These are phyloP conservation scores for Fagus sylvatica DNA, from an alignment of 306 rosid species.

Conservation along the genomic window DNA sequence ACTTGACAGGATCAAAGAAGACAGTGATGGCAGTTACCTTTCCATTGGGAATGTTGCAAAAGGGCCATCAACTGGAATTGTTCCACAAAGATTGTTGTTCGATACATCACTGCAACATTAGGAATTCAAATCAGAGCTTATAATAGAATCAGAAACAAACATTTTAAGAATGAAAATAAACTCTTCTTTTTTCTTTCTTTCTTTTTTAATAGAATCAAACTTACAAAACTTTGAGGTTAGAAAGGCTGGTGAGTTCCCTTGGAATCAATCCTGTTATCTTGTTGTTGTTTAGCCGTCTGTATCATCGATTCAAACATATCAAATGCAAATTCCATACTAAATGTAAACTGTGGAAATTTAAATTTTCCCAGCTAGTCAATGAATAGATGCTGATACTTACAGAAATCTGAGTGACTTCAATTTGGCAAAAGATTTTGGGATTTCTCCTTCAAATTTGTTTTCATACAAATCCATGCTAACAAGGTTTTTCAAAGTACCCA, in stretches of 20 bases:
- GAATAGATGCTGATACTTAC: conserved; percentile 55
- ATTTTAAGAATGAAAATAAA: not conserved
- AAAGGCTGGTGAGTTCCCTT: conserved; percentile 69
- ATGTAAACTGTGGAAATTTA: not conserved
- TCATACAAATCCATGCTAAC: conserved; percentile 88
- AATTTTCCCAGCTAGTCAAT: conserved; percentile 17
- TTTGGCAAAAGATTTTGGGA: conserved; percentile 78
- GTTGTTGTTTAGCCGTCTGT: conserved; percentile 77
- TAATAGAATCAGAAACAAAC: conserved; percentile 10
- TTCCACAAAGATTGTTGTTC: conserved; percentile 86
- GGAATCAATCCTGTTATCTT: conserved; percentile 84
- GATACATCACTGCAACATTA: conserved; percentile 79
- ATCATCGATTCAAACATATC: conserved; percentile 15
- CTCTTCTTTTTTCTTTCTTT: not conserved
- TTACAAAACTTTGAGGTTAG: conserved; percentile 80
- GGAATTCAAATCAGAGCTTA: conserved; percentile 5
- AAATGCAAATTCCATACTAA: conserved; percentile 18
- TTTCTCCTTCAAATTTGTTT: conserved; percentile 72
- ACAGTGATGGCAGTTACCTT: conserved; percentile 45
- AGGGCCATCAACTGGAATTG: conserved; percentile 91
- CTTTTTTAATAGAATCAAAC: conserved; percentile 24
- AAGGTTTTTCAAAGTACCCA: conserved; percentile 69
- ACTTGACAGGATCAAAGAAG: conserved; percentile 2
- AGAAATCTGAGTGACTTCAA: conserved; percentile 84
- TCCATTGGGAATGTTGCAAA: conserved; percentile 73